Conservation (phyloP, 257 asterid species). For the Eustoma russellianum region DNA sequence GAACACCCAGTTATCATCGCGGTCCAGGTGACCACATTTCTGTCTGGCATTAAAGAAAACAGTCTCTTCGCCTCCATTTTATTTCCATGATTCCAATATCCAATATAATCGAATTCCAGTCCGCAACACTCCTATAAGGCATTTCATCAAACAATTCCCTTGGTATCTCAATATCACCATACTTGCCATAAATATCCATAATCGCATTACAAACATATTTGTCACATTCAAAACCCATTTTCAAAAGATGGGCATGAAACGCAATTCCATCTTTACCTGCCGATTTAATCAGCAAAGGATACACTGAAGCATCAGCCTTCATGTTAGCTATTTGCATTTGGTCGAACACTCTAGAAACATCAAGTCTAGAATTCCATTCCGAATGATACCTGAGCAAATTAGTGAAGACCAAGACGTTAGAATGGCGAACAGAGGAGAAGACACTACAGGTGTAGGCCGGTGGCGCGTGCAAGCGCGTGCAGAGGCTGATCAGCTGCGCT, state of each 20-base stretch:
- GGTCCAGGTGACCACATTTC: conserved; percentile 64
- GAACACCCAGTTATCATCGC: conserved; percentile 65
- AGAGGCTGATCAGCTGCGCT: conserved; percentile 35
- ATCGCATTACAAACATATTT: conserved; percentile 45
- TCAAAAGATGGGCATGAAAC: conserved; percentile 46
- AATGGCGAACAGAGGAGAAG: conserved; percentile 31
- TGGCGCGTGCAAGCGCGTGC: conserved; percentile 59
- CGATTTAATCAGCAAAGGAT: conserved; percentile 51
- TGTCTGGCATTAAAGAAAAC: conserved; percentile 49
- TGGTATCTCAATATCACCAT: conserved; percentile 47
- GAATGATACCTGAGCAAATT: conserved; percentile 40
- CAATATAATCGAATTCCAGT: conserved; percentile 63
- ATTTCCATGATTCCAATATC: conserved; percentile 60
- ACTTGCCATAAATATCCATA: conserved; percentile 45
- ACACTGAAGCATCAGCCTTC: conserved; percentile 40
- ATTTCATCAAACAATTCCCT: conserved; percentile 59
- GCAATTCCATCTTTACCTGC: conserved; percentile 31
- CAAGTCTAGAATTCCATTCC: conserved; percentile 21
- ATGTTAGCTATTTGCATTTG: conserved; percentile 33
- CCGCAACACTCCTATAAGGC: conserved; percentile 34
- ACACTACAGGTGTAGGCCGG: conserved; percentile 26
- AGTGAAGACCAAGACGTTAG: conserved; percentile 36
- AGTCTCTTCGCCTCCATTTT: conserved; percentile 39
- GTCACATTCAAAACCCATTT: conserved; percentile 37
- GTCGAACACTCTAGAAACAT: conserved; percentile 27